Evolutionary conservation across 805 yeast genomes (phyloP).

Genomic region (Nakazawaea anatomiae): DNA sequence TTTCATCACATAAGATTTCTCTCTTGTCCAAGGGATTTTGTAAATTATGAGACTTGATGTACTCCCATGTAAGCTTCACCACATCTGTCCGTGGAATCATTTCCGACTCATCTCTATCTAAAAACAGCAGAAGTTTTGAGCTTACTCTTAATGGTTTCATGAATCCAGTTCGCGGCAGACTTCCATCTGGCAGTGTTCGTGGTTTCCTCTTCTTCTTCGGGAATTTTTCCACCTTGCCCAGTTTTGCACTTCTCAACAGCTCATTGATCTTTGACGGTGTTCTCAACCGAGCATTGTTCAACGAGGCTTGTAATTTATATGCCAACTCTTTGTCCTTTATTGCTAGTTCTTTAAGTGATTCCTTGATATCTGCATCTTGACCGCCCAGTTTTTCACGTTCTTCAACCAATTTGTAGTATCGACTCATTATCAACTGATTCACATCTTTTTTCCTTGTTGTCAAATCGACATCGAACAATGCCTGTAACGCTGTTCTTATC

Average conservation of each 20-base stretch:
- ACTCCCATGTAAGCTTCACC: slow-evolving; percentile 64
- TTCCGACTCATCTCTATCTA: slow-evolving; percentile 32
- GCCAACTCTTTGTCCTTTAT: slow-evolving; percentile 49
- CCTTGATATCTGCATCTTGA: slow-evolving; percentile 6
- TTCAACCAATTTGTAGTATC: slow-evolving; percentile 46
- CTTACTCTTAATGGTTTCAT: slow-evolving; percentile 43
- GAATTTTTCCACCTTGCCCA: slow-evolving; percentile 10
- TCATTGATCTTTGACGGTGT: slow-evolving; percentile 1
- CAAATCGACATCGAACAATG: slow-evolving; percentile 54
- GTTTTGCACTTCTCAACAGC: slow-evolving; percentile 5
- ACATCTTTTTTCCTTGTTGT: slow-evolving; percentile 45
- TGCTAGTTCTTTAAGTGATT: slow-evolving; percentile 31
- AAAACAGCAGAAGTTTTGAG: slow-evolving; percentile 41
- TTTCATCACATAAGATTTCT: slow-evolving; percentile 58
- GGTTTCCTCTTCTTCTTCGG: slow-evolving; percentile 14
- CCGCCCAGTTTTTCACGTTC: slow-evolving; percentile 23
- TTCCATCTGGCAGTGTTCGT: slow-evolving; percentile 10
- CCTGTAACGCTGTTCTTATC: slow-evolving; percentile 68
- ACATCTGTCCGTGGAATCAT: slow-evolving; percentile 62
- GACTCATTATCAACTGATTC: slow-evolving; percentile 51
- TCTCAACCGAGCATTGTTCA: slow-evolving; percentile 4
- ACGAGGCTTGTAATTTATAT: slow-evolving; percentile 28
- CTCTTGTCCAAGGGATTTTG: slow-evolving; percentile 67
- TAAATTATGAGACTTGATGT: slow-evolving; percentile 54
- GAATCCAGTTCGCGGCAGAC: slow-evolving; percentile 20